These are phyloP conservation scores for Populus euphratica DNA, from an alignment of 345 rosid genomes.

Conservation along the genomic window DNA sequence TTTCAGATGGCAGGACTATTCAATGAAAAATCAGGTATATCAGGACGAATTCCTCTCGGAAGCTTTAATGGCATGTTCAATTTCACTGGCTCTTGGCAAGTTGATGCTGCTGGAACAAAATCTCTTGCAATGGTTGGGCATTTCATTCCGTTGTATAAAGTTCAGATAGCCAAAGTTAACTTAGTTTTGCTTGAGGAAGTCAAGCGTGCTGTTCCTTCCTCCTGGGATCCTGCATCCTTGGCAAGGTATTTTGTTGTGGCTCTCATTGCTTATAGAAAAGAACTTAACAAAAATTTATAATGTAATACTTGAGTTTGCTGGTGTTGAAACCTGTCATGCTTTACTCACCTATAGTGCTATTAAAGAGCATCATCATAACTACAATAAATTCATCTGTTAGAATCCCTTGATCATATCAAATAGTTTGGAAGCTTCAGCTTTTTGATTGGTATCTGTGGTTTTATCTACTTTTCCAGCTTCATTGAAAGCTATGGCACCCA, in stretches of 20 bases:
- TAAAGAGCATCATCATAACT: neutral
- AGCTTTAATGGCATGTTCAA: constrained; percentile 96
- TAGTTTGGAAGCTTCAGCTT: constrained; percentile 7
- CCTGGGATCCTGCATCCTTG: constrained; percentile 98
- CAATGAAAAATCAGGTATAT: constrained; percentile 65
- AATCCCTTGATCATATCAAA: constrained; percentile 9
- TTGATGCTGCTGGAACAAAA: constrained; percentile 90
- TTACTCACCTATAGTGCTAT: neutral
- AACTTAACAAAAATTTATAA: neutral
- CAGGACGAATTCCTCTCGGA: constrained; percentile 81
- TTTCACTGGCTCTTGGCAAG: constrained; percentile 91
- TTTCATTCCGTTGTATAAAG: constrained; percentile 60
- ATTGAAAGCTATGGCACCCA: constrained; percentile 88
- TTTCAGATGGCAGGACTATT: constrained; percentile 82
- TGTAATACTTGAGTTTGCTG: neutral
- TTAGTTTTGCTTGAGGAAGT: constrained; percentile 59
- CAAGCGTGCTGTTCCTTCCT: constrained; percentile 74
- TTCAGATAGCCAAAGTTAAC: constrained; percentile 49
- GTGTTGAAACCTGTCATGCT: neutral
- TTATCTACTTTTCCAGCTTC: constrained; percentile 46
- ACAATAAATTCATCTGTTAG: neutral
- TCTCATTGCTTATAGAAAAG: neutral
- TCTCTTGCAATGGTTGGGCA: constrained; percentile 89
- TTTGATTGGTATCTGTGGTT: constrained; percentile 17
- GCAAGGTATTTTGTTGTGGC: constrained; percentile 51